Percentiles rank a stretch among this genome's conserved stretches.
Conservation (phyloP, 1,284 basidiomycete species). For the Tilletia indica region DNA sequence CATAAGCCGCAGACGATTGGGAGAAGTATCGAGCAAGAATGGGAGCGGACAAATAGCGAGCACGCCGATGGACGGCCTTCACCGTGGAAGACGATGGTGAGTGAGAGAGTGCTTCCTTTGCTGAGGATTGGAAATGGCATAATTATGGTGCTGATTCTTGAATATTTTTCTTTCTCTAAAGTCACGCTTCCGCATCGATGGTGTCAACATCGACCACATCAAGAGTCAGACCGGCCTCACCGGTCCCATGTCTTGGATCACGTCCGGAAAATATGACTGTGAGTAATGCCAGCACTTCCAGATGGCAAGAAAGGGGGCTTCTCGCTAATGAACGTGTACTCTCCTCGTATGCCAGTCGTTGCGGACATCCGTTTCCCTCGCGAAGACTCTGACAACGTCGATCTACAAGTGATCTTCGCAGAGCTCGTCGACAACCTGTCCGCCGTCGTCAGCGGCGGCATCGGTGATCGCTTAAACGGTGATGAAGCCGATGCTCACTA, state of each 20-base stretch:
- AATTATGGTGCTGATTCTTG: not conserved
- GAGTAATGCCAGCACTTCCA: conserved; percentile 1
- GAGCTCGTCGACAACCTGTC: conserved; percentile 84
- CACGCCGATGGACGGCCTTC: conserved; percentile 13
- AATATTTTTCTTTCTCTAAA: conserved; percentile 4
- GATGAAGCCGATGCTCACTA: conserved; percentile 32
- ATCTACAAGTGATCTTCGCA: conserved; percentile 72
- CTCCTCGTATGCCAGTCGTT: conserved; percentile 64
- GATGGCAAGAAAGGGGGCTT: no score
- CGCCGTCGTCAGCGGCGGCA: conserved; percentile 38
- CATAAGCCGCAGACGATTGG: conserved; percentile 96
- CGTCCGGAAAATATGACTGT: conserved; percentile 84
- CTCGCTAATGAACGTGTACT: no score
- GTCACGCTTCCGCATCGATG: conserved; percentile 94
- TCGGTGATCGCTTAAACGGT: conserved; percentile 20
- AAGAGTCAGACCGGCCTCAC: conserved; percentile 68
- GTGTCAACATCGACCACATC: conserved; percentile 92
- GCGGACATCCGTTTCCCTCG: conserved; percentile 96
- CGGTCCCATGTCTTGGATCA: conserved; percentile 94
- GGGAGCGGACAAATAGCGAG: conserved; percentile 48
- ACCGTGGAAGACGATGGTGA: conserved; percentile 81
- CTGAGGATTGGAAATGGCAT: not conserved
- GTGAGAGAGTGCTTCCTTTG: conserved; percentile 34
- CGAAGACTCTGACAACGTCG: conserved; percentile 73
- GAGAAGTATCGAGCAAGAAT: conserved; percentile 71